Conservation (phyloP, 2,329 filamentous ascomycete genomes). For the Ascochyta viciae-villosae region DNA sequence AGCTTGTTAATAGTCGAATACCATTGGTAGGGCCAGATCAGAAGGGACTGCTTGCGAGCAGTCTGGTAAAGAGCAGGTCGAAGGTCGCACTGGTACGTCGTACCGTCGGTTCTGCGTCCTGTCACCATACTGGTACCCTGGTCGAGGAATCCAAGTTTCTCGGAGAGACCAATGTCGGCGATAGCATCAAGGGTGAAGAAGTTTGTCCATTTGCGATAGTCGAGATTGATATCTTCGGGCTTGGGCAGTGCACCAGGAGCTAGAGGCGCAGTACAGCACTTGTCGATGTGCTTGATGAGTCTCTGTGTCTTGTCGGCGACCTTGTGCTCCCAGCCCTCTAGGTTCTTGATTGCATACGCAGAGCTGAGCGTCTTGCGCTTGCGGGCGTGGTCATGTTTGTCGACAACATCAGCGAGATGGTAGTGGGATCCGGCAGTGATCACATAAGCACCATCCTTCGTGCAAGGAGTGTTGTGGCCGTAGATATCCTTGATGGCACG, state of each 20-base stretch:
- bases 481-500: constrained; percentile 59
- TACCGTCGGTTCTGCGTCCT: constrained; percentile 56
- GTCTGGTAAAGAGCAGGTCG: constrained; percentile 61
- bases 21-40: constrained; percentile 61
- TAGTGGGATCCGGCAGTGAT: constrained; percentile 57
- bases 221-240: constrained; percentile 55
- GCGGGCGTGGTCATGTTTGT: constrained; percentile 60
- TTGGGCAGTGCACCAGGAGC: constrained; percentile 28
- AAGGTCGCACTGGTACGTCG: constrained; percentile 55
- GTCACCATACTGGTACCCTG: constrained; percentile 55
- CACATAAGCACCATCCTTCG: constrained; percentile 59
- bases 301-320: constrained; percentile 60
- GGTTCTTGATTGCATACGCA: constrained; percentile 62
- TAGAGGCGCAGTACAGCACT: constrained; percentile 50
- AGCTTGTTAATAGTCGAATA: constrained; percentile 58
- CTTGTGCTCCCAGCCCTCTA: constrained; percentile 63
- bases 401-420: constrained; percentile 61
- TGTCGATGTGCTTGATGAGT: constrained; percentile 55
- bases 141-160: constrained; percentile 61
- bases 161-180: constrained; percentile 62
- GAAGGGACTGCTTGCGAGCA: constrained; percentile 58
- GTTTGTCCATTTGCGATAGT: constrained; percentile 61
- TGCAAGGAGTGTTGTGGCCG: constrained; percentile 59
- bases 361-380: constrained; percentile 60
- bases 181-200: constrained; percentile 66